phyloP scores from a whole-genome alignment of 257 asterid genomes.

The Knoxia roxburghii region DNA sequence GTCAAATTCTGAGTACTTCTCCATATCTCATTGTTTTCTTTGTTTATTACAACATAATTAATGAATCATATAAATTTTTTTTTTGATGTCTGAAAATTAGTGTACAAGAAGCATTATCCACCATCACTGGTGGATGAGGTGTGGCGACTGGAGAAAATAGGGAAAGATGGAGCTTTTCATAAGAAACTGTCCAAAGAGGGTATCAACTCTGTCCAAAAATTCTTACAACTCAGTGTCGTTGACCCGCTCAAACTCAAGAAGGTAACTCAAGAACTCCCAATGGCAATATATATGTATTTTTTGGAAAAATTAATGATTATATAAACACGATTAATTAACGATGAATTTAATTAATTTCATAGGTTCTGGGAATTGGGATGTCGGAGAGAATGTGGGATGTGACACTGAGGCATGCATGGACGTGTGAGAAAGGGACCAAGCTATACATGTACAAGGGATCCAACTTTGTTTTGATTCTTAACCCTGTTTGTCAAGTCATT shows the following conservation, averaged over 20 bases:
- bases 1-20: too few species aligned
- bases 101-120: slow-evolving; percentile 75
- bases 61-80: too few species aligned
- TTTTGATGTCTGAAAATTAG: slow-evolving; percentile 21
- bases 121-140: slow-evolving; percentile 58
- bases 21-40: too few species aligned
- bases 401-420: slow-evolving; percentile 53
- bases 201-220: slow-evolving; percentile 58
- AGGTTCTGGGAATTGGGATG: slow-evolving; percentile 68
- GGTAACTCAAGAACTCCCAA: too few species aligned
- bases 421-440: slow-evolving; percentile 55
- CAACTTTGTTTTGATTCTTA: slow-evolving; percentile 27
- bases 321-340: too few species aligned
- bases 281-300: too few species aligned
- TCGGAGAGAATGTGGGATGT: slow-evolving; percentile 67
- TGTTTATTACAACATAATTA: too few species aligned
- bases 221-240: slow-evolving; percentile 40
- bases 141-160: slow-evolving; percentile 76
- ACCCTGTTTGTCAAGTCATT: slow-evolving; percentile 51
- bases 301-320: too few species aligned
- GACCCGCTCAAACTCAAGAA: slow-evolving; percentile 39
- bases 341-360: slow-evolving; percentile 7
- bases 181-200: slow-evolving; percentile 37
- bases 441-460: slow-evolving; percentile 29
- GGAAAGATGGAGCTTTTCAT: slow-evolving; percentile 60